Evolutionary conservation across 78 protist genomes (phyloP).

Genomic region (Isochrysis galbana): DNA sequence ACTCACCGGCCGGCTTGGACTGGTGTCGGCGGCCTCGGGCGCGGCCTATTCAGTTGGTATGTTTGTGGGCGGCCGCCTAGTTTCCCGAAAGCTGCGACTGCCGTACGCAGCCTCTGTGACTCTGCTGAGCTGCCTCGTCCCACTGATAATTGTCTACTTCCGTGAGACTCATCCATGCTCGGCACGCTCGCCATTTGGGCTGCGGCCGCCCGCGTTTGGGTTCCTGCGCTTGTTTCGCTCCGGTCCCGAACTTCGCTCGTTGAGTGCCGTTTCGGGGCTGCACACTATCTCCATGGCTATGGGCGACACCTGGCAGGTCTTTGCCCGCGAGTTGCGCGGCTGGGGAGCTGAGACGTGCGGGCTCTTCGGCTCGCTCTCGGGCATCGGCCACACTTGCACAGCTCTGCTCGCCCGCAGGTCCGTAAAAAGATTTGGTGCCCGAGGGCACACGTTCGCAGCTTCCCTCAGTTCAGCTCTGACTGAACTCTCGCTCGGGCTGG

Average conservation of each 20-base stretch:
- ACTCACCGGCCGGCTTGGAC: not conserved
- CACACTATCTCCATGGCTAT: not conserved
- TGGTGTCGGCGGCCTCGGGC: not conserved
- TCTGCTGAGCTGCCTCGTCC: not conserved
- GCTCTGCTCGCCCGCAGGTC: not conserved
- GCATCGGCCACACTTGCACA: not conserved
- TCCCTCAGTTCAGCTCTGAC: not conserved
- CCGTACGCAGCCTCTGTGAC: not conserved
- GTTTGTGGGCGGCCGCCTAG: not conserved
- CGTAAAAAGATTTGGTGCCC: not conserved
- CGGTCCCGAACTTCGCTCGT: not conserved
- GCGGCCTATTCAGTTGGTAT: not conserved
- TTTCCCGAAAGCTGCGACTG: not conserved
- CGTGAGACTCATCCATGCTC: not conserved
- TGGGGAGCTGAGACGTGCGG: not conserved
- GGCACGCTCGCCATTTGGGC: not conserved
- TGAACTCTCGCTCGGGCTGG: not conserved
- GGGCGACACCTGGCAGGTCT: conserved; percentile 16
- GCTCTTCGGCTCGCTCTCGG: not conserved
- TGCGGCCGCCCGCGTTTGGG: not conserved
- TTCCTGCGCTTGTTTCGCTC: not conserved
- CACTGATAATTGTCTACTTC: not conserved
- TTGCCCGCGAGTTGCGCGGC: not conserved
- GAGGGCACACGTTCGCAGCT: not conserved
- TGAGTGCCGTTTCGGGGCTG: not conserved